Percentiles rank a stretch among this genome's conserved stretches.
phyloP scores from a whole-genome alignment of 495 filamentous ascomycete species.

The Aspergillus cristatus region DNA sequence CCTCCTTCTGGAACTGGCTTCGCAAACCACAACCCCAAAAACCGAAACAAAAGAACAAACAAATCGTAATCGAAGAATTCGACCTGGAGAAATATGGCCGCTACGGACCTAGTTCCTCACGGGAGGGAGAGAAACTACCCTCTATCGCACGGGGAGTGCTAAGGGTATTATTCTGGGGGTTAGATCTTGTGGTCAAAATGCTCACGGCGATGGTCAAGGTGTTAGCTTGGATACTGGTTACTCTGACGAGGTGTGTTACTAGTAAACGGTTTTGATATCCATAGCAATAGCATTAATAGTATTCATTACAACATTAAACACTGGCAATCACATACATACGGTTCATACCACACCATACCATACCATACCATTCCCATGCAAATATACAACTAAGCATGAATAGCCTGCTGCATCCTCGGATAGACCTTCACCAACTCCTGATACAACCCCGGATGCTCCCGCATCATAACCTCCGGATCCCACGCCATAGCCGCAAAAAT shows the following conservation, averaged over 20 bases:
- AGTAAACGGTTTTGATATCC: constrained; percentile 32
- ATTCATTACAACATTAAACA: too few species aligned
- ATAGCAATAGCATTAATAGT: too few species aligned
- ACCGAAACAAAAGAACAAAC: constrained; percentile 9
- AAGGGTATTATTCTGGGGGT: constrained; percentile 27
- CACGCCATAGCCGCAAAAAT: constrained; percentile 85
- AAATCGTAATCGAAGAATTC: constrained; percentile 33
- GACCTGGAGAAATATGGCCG: constrained; percentile 39
- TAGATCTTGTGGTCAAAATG: constrained; percentile 27
- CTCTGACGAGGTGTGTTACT: constrained; percentile 27
- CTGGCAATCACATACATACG: too few species aligned
- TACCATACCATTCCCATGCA: too few species aligned
- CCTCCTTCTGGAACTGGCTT: too few species aligned
- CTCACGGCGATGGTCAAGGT: constrained; percentile 29
- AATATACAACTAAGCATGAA: constrained; percentile 43
- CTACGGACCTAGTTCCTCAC: constrained; percentile 24
- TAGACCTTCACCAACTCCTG: constrained; percentile 67
- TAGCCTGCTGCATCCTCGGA: constrained; percentile 68
- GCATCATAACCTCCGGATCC: constrained; percentile 78
- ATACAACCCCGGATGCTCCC: constrained; percentile 75
- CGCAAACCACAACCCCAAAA: background rate
- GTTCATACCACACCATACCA: background rate
- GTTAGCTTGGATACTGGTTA: constrained; percentile 33
- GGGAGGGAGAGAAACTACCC: constrained; percentile 32
- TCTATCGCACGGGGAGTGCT: constrained; percentile 24